Evolutionary conservation across 352 stramenopile species (phyloP), one percentile per base, ranked within the genome.

Genomic region (Pelagophyceae sp.): DNA sequence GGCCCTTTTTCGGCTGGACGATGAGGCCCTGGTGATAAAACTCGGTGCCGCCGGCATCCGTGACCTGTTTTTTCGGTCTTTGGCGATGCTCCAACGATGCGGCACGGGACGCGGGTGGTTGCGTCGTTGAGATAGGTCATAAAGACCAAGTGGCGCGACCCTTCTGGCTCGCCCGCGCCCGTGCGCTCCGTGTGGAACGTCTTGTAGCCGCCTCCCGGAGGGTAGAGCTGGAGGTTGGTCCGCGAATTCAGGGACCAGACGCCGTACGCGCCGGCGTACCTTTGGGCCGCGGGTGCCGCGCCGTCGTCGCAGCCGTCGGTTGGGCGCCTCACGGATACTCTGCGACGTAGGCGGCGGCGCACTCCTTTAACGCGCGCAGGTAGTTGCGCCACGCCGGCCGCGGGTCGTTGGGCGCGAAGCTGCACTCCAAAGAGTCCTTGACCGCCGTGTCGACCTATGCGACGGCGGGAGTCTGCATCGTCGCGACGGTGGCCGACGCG

Each of bases 61-160:
- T 31, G 29, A 67, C 23, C n/a, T n/a, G n/a, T n/a, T n/a, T 15
- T 15, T n/a, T n/a, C n/a, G n/a, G n/a, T n/a, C n/a, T n/a, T n/a
- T n/a, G n/a, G n/a, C n/a, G n/a, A n/a, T n/a, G n/a, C n/a, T n/a
- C n/a, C n/a, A n/a, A n/a, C n/a, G n/a, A n/a, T n/a, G n/a, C n/a
- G n/a, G n/a, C n/a, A n/a, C 50, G 50, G 50, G 17, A 61, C 50
- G 17, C 23, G 58, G 17, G 27, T 72, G 29, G 35, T 17, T 11
- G 35, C 31, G 38, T 50, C 38, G 38, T 74, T 74, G 33, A 74
- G 67, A n/a, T 74, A 74, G 33, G 67, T 74, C 67, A 74, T 74
- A 37, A 74, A 74, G 27, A 74, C 67, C 2, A 74, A n/a, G 38
- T 74, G 67, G 1, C 67, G 33, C 33, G 35, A 58, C 20, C 67